Evolutionary conservation across 805 yeast species (phyloP).

Genomic region (Nakazawaea populi): DNA sequence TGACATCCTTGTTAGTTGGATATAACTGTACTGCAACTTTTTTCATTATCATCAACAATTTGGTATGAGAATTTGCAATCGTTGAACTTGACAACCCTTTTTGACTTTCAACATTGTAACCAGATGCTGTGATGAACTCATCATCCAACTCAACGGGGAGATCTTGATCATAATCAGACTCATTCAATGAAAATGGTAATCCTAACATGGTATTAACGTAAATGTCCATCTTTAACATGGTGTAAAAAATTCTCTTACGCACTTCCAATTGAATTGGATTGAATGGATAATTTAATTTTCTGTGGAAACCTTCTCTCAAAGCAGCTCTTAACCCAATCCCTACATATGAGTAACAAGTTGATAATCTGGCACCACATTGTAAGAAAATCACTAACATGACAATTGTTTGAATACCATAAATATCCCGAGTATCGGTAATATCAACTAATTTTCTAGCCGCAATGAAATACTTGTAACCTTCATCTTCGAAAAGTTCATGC

Average conservation of each 20-base stretch:
- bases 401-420: slow-evolving; percentile 76
- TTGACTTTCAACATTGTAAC: slow-evolving; percentile 35
- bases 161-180: slow-evolving; percentile 83
- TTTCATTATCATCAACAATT: slow-evolving; percentile 61
- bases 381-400: slow-evolving; percentile 81
- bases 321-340: slow-evolving; percentile 86
- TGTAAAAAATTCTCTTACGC: slow-evolving; percentile 81
- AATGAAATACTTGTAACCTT: slow-evolving; percentile 73
- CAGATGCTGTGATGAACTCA: slow-evolving; percentile 71
- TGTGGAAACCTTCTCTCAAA: slow-evolving; percentile 74
- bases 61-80: slow-evolving; percentile 83
- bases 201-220: slow-evolving; percentile 86
- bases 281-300: slow-evolving; percentile 57
- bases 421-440: slow-evolving; percentile 78
- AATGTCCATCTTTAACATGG: slow-evolving; percentile 85
- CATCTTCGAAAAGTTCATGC: slow-evolving; percentile 49
- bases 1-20: slow-evolving; percentile 52
- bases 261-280: slow-evolving; percentile 80
- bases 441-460: slow-evolving; percentile 78
- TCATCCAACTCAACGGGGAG: slow-evolving; percentile 83
- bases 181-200: slow-evolving; percentile 69
- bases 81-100: slow-evolving; percentile 62
- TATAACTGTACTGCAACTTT: slow-evolving; percentile 69
- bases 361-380: slow-evolving; percentile 82
- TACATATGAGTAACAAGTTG: slow-evolving; percentile 84